phyloP scores from a whole-genome alignment of 2,329 filamentous ascomycete species.

The Pseudogymnoascus sp. region DNA sequence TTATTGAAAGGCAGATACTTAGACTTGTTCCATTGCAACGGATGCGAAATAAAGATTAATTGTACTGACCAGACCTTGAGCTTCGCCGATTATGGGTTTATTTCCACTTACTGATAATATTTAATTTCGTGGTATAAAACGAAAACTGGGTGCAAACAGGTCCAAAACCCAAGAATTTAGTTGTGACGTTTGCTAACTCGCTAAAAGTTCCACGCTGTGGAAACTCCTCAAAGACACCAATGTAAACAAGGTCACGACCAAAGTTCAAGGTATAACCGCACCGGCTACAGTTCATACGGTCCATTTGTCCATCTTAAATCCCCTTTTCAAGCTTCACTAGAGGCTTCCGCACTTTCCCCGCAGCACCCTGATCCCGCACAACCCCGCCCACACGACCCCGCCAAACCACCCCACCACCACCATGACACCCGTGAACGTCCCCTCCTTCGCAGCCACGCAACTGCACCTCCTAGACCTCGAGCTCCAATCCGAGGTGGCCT shows the following conservation, averaged over 20 bases:
- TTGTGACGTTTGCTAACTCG: neutral
- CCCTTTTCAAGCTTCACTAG: neutral
- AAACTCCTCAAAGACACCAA: neutral
- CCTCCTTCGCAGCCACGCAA: conserved; percentile 62
- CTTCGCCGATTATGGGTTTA: neutral
- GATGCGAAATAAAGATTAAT: neutral
- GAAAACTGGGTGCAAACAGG: neutral
- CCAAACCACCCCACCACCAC: conserved; percentile 21
- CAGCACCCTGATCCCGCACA: neutral
- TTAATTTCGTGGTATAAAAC: neutral
- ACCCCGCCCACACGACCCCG: neutral
- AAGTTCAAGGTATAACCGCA: neutral
- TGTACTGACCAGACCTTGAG: too few relatives aligned
- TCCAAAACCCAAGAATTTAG: neutral
- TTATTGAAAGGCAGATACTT: neutral
- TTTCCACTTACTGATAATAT: neutral
- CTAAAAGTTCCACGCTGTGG: neutral
- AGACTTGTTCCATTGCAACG: neutral
- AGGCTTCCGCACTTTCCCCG: neutral
- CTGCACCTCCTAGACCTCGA: conserved; percentile 62
- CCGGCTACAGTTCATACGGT: neutral
- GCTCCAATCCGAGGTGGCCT: conserved; percentile 61
- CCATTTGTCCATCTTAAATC: neutral
- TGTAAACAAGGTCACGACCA: neutral
- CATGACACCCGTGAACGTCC: conserved; percentile 46